These are phyloP conservation scores for Nectriaceae sp. DNA, from an alignment of 2,329 filamentous ascomycete genomes.

Conservation along the genomic window DNA sequence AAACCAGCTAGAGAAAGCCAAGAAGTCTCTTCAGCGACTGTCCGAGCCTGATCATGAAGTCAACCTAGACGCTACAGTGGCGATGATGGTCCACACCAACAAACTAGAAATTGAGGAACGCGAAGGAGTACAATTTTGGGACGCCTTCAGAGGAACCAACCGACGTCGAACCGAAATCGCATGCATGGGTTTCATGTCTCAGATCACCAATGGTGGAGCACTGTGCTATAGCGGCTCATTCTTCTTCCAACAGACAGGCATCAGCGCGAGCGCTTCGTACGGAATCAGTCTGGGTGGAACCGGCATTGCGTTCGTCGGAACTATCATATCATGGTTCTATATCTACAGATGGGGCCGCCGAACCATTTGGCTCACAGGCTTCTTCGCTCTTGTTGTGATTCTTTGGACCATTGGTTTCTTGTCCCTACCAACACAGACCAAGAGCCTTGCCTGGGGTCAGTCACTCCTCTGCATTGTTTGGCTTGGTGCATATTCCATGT, in stretches of 20 bases:
- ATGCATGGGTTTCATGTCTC: slow-evolving; percentile 42
- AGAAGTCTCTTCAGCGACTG: slow-evolving; percentile 33
- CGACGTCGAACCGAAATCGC: slow-evolving; percentile 48
- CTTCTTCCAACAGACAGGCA: slow-evolving; percentile 49
- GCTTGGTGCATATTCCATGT: slow-evolving; percentile 45
- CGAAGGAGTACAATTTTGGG: slow-evolving; percentile 41
- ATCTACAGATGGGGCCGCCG: slow-evolving; percentile 45
- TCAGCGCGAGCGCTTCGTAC: slow-evolving; percentile 39
- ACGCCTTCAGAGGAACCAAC: slow-evolving; percentile 51
- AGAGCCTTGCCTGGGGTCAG: slow-evolving; percentile 41
- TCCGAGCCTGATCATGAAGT: slow-evolving; percentile 34
- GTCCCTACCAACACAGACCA: slow-evolving; percentile 37
- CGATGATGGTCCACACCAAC: slow-evolving; percentile 47
- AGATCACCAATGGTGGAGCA: slow-evolving; percentile 43
- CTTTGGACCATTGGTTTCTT: slow-evolving; percentile 47
- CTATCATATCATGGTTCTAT: slow-evolving; percentile 45
- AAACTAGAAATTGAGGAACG: slow-evolving; percentile 46
- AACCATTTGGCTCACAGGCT: slow-evolving; percentile 43
- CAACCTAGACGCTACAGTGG: slow-evolving; percentile 39
- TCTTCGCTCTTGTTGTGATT: slow-evolving; percentile 37
- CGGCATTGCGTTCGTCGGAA: slow-evolving; percentile 45
- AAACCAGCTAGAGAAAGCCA: slow-evolving; percentile 34
- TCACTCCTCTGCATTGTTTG: slow-evolving; percentile 45
- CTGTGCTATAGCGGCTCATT: slow-evolving; percentile 45
- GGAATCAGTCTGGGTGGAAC: slow-evolving; percentile 45